phyloP scores from a whole-genome alignment of 1,284 basidiomycete genomes.

The Microbotryomycetes sp. region DNA sequence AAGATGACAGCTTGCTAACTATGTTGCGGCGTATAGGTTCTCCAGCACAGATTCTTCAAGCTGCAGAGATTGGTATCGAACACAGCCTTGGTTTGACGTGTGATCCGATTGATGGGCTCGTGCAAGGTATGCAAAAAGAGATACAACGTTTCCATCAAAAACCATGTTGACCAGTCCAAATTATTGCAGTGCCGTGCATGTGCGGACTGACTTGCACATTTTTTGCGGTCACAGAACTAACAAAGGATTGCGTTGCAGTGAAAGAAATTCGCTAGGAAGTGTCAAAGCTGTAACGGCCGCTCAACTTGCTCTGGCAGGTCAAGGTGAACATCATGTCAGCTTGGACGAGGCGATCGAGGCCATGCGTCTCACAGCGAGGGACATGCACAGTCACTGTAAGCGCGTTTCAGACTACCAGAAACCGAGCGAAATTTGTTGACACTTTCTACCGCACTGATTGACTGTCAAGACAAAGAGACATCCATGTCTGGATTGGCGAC shows the following conservation, averaged over 20 bases:
- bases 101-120: constrained; percentile 84
- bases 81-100: constrained; percentile 71
- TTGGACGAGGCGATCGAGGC: constrained; percentile 95
- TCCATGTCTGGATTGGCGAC: constrained; percentile 57
- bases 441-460: constrained; percentile 55
- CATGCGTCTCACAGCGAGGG: constrained; percentile 76
- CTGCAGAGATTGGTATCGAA: constrained; percentile 65
- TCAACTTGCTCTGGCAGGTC: constrained; percentile 84
- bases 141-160: no score
- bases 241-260: constrained; percentile 92
- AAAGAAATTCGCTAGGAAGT: constrained; percentile 52
- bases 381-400: constrained; percentile 64
- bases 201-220: no score
- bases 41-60: constrained; percentile 51
- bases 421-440: not conserved
- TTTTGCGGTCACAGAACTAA: no score
- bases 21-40: constrained; percentile 34
- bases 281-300: constrained; percentile 55
- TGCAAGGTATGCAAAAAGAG: no score
- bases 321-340: constrained; percentile 76
- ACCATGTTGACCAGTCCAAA: no score
- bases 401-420: not conserved
- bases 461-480: constrained; percentile 85
- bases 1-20: not conserved
- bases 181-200: no score